Conservation (phyloP, 306 rosid species). For the Echinosophora koreensis region DNA sequence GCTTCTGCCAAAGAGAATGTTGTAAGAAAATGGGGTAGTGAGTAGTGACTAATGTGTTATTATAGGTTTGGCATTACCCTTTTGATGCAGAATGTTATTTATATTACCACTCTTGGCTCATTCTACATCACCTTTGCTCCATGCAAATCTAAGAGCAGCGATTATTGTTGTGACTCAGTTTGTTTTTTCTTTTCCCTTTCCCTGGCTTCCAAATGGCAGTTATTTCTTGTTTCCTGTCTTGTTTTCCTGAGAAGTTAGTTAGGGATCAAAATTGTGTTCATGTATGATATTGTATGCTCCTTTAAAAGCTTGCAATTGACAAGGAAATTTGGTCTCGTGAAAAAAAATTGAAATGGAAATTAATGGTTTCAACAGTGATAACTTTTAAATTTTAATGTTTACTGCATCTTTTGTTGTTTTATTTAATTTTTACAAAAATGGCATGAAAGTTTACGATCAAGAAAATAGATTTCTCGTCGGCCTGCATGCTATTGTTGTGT, state of each 20-base stretch:
- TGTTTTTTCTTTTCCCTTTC: background rate
- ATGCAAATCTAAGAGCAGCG: conserved; percentile 26
- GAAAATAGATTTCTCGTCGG: background rate
- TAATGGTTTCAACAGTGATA: conserved; percentile 9
- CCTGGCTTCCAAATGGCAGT: background rate
- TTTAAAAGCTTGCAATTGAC: conserved; percentile 32
- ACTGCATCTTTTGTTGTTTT: background rate
- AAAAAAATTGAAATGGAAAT: conserved; percentile 19
- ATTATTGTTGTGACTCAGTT: conserved; percentile 30
- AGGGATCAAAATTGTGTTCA: conserved; percentile 21
- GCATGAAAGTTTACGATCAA: conserved; percentile 5
- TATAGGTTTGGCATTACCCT: conserved; percentile 47
- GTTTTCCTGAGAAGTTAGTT: conserved; percentile 15
- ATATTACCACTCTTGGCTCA: conserved; percentile 3
- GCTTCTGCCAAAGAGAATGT: conserved; percentile 86
- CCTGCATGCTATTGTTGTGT: background rate
- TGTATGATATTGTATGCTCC: background rate
- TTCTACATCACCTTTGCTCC: conserved; percentile 36
- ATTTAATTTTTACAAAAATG: background rate
- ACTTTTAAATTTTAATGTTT: background rate
- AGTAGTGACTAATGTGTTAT: conserved; percentile 63
- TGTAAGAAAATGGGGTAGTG: conserved; percentile 81
- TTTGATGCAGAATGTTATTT: conserved; percentile 23
- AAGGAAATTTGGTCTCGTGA: conserved; percentile 10
- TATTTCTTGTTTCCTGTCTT: conserved; percentile 13